These are phyloP conservation scores for Cercospora sojina DNA, from an alignment of 2,329 filamentous ascomycete genomes.

Conservation along the genomic window DNA sequence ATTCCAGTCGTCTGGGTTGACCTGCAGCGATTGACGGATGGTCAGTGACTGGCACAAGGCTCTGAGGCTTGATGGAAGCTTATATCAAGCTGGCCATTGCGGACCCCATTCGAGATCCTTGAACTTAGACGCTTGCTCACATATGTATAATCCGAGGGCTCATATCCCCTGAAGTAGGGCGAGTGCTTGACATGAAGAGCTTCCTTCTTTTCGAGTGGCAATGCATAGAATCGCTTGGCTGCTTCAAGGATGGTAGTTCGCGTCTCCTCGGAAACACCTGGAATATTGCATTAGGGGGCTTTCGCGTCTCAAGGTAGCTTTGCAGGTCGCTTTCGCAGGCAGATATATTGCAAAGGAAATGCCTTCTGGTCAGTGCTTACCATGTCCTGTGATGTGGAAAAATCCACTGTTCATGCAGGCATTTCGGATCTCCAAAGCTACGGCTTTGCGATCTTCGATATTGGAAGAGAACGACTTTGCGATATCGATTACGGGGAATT, in stretches of 20 bases:
- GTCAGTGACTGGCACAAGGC: neutral
- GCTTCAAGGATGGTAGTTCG: constrained; percentile 39
- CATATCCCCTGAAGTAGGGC: constrained; percentile 44
- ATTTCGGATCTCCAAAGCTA: constrained; percentile 42
- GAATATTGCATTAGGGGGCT: neutral
- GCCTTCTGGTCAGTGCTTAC: neutral
- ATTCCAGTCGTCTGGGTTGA: constrained; percentile 40
- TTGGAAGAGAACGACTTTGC: constrained; percentile 39
- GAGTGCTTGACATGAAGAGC: constrained; percentile 43
- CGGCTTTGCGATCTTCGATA: constrained; percentile 36
- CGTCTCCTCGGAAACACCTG: constrained; percentile 32
- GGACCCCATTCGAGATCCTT: neutral
- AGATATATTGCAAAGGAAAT: neutral
- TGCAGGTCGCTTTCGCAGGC: neutral
- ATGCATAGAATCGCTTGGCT: constrained; percentile 40
- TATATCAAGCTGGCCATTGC: neutral
- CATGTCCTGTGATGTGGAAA: constrained; percentile 45
- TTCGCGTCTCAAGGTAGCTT: neutral
- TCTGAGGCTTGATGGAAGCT: neutral
- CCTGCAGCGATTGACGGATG: neutral
- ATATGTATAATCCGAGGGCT: constrained; percentile 44
- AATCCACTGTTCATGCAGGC: constrained; percentile 44
- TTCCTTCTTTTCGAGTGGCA: constrained; percentile 40
- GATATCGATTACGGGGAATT: constrained; percentile 43
- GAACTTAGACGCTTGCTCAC: constrained; percentile 8